Evolutionary conservation across 805 yeast species (phyloP).

Genomic region (Kluyveromyces wickerhamii): DNA sequence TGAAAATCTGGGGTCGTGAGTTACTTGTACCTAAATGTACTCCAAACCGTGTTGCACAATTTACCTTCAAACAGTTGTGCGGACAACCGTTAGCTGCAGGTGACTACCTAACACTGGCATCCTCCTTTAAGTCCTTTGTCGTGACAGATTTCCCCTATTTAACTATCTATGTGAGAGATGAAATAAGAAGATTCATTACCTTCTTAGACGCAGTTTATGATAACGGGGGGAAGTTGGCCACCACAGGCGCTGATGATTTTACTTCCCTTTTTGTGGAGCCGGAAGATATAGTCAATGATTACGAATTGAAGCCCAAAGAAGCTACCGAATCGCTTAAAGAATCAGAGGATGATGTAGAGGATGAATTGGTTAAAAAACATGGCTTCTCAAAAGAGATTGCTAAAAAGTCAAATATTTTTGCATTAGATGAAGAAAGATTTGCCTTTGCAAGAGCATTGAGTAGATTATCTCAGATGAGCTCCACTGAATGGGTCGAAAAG

Average conservation of each 20-base stretch:
- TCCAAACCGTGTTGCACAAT: conserved; percentile 80
- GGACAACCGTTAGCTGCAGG: conserved; percentile 89
- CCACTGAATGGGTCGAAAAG: conserved; percentile 78
- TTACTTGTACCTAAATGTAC: conserved; percentile 67
- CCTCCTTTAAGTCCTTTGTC: conserved; percentile 66
- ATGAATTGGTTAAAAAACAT: conserved; percentile 61
- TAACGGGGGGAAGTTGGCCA: conserved; percentile 78
- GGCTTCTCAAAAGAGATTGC: conserved; percentile 71
- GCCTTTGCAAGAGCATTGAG: conserved; percentile 95
- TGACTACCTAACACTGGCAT: conserved; percentile 80
- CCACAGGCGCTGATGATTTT: conserved; percentile 82
- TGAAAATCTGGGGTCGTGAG: conserved; percentile 84
- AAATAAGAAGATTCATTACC: conserved; percentile 85
- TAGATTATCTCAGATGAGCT: conserved; percentile 88
- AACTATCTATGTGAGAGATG: conserved; percentile 69
- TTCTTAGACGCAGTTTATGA: conserved; percentile 95
- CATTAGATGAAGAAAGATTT: conserved; percentile 88
- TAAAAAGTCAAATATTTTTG: conserved; percentile 66
- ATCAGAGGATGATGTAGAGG: conserved; percentile 34
- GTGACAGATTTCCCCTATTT: conserved; percentile 88
- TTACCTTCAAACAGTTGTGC: conserved; percentile 78
- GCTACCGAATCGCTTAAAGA: conserved; percentile 19
- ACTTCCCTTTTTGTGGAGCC: conserved; percentile 81
- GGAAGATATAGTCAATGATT: conserved; percentile 39
- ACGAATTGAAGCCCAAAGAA: conserved; percentile 24